Base-by-base conservation (phyloP, 306 rosid species). In the Pyrus bretschneideri region DNA sequence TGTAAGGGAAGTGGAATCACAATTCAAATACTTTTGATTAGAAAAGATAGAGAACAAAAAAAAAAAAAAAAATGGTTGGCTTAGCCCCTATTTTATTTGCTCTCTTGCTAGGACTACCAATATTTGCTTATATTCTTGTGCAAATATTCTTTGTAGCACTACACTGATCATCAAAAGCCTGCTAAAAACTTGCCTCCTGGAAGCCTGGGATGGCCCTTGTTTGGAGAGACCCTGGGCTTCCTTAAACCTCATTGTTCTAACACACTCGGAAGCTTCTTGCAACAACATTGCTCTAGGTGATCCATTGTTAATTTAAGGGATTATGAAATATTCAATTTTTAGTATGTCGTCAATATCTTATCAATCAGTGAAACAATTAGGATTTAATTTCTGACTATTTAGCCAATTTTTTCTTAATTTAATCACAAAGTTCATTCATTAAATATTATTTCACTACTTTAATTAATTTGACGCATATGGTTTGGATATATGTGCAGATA, bases 201-300 rank as follows among this genome's bases (percentile, higher is more conserved):
- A 54, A 85, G 63, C 86, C 83, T 87, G 91, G 98, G 98, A 14
- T 89, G 87, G 86, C 96, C 94, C 0, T 76, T 88, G 42, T 21
- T 71, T 25, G 98, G 98, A 0, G 93, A 93, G 69, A 90, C 93
- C 60, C 89, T 87, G 33, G 54, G 69, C 73, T 89, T 89, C 70
- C 93, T 93, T 77, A 90, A 88, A 71, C 85, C 98, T 74, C 98
- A 91, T 63, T 75, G 22, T 72, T 87, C 96, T 18, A 81, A 86
- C 86, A 82, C 91, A 25, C 29, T 89, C 45, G 96, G 98, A 5
- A 72, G 13, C 80, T 93, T 86, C 81, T 81, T 93, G 35, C 83
- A 87, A 73, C 67, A 84, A 11, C 98, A 77, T 73, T 86, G 87
- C 68, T 86, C 91, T 70, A 81, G 89, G 94, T 89, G 17, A 60